Percentiles rank a stretch among this genome's conserved stretches.
phyloP scores from a whole-genome alignment of 768 basidiomycete species.

The Boletus sp. region DNA sequence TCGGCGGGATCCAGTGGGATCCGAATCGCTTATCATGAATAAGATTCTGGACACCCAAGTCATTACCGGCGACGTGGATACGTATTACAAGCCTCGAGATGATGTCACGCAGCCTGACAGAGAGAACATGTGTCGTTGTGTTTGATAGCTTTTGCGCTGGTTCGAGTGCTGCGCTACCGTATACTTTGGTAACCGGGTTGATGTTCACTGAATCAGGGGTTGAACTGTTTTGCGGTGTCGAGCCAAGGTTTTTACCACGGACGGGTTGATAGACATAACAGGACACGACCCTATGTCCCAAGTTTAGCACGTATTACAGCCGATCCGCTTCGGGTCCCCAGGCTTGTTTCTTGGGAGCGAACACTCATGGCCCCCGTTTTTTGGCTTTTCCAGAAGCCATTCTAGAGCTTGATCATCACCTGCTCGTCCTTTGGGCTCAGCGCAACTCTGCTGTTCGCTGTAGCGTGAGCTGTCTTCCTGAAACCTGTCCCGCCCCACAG shows the following conservation, averaged over 20 bases:
- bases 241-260: neutral
- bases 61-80: neutral
- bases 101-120: slow-evolving; percentile 8
- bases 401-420: neutral
- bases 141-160: too few relatives aligned
- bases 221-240: neutral
- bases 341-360: slow-evolving; percentile 12
- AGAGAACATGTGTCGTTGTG: too few relatives aligned
- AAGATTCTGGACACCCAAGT: neutral
- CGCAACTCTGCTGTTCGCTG: neutral
- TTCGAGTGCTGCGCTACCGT: neutral
- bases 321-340: slow-evolving; percentile 8
- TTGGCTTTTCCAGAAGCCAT: neutral
- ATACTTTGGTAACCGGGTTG: neutral
- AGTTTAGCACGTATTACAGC: slow-evolving; percentile 8
- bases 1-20: neutral
- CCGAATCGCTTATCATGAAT: neutral
- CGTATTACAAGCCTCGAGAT: neutral
- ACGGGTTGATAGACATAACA: slow-evolving; percentile 6
- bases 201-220: neutral
- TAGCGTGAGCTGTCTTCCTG: neutral
- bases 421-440: neutral
- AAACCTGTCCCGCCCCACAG: neutral
- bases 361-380: slow-evolving; percentile 1
- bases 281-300: slow-evolving; percentile 24